phyloP scores from a whole-genome alignment of 495 filamentous ascomycete species.

The Aspergillus asperescens region DNA sequence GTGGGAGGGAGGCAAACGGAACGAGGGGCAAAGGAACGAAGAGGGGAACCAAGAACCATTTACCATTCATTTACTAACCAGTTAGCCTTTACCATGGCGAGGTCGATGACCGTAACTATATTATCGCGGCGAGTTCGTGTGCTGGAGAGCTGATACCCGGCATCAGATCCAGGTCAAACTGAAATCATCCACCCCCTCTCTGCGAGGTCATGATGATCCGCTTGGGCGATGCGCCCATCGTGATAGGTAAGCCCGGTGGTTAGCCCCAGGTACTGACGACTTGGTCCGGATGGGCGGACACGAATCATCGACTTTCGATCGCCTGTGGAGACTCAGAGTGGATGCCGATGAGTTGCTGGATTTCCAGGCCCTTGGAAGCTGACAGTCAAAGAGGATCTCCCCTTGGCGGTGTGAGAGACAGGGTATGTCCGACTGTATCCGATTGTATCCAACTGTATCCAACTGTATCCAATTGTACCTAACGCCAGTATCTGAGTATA shows the following conservation, averaged over 20 bases:
- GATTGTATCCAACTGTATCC: too few relatives aligned
- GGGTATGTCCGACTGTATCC: too few relatives aligned
- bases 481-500: too few relatives aligned
- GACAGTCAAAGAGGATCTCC: slow-evolving; percentile 5
- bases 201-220: slow-evolving; percentile 10
- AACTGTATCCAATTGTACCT: too few relatives aligned
- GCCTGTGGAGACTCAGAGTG: slow-evolving; percentile 13
- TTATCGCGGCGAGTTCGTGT: too few relatives aligned
- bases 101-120: too few relatives aligned
- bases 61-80: too few relatives aligned
- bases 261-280: slow-evolving; percentile 26
- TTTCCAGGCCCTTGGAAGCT: slow-evolving; percentile 15
- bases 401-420: slow-evolving; percentile 9
- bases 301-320: slow-evolving; percentile 22
- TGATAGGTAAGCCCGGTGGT: slow-evolving; percentile 17
- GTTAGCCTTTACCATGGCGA: too few relatives aligned
- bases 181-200: not conserved
- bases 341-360: slow-evolving; percentile 1
- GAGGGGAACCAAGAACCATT: slow-evolving; percentile 6
- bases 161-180: not conserved
- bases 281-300: slow-evolving; percentile 23
- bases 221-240: slow-evolving; percentile 1
- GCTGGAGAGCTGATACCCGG: not conserved
- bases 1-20: slow-evolving; percentile 12
- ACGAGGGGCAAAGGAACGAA: slow-evolving; percentile 22